Base-by-base conservation (phyloP, 805 yeast genomes). In the Schizosaccharomyces lindneri region DNA sequence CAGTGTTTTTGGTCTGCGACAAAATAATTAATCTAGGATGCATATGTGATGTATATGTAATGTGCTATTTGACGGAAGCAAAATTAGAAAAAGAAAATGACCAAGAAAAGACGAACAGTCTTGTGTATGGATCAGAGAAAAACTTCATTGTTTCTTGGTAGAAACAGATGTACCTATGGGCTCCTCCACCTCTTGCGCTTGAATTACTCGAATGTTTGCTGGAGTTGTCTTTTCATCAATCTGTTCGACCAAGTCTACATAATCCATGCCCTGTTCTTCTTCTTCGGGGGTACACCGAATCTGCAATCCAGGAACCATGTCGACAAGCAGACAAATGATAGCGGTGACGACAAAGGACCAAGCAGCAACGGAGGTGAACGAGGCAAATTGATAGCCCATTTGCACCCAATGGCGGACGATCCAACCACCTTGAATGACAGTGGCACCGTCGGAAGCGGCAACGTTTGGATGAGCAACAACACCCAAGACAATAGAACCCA, bases 381-480 rank as follows among this genome's bases (percentile, higher is more conserved):
- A 95, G 51, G 97, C 97, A 67, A 90, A 76, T 76, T 90, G 97
- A 76, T 83, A 87, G 64, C 97, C 96, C 64, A 90, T 81, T 76
- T 90, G 97, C 62, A 74, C 79, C 73, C 78, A 90, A 78, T 89
- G 82, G 70, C 87, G 89, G 78, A 87, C 87, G 68, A 90, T 74
- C 97, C 97, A 90, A 64, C 97, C 66, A 97, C 65, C 85, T 11
- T 48, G 85, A 19, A 75, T 78, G 13, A 80, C 72, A 24, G 68
- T 62, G 62, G 87, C 94, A 69, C 89, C 95, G 5, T 55, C 15
- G 85, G 71, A 55, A 87, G 88, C 41, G 59, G 94, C 84, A 66
- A 89, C 82, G 73, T 89, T 87, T 74, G 88, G 94, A 62, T 95
- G 95, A 48, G 97, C 95, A 71, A 90, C 89, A 65, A 90, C 76